These are phyloP conservation scores for Lepidopterella palustris DNA, from an alignment of 495 filamentous ascomycete genomes.

Conservation along the genomic window DNA sequence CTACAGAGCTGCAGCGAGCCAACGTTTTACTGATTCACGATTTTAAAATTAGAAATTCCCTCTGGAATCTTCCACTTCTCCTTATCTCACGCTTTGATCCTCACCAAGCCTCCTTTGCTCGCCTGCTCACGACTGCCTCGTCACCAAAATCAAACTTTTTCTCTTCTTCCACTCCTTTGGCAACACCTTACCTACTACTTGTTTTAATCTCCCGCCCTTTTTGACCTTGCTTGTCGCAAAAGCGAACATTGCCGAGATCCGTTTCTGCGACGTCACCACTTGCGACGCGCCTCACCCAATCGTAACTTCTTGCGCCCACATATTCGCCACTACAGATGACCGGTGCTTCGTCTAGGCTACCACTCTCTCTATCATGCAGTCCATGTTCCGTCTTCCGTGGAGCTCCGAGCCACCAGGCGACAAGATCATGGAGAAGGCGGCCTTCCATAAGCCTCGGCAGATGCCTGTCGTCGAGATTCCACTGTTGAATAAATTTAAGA, in stretches of 20 bases:
- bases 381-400: slow-evolving; percentile 38
- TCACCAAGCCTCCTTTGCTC: not conserved
- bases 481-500: slow-evolving; percentile 32
- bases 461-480: slow-evolving; percentile 36
- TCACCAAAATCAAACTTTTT: slow-evolving; percentile 6
- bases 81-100: not conserved
- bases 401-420: slow-evolving; percentile 33
- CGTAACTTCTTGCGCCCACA: slow-evolving; percentile 15
- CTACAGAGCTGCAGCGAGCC: not conserved
- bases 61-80: not conserved
- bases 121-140: not conserved
- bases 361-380: slow-evolving; percentile 33
- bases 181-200: slow-evolving; percentile 8
- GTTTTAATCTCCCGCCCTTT: slow-evolving; percentile 17
- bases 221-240: not conserved
- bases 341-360: slow-evolving; percentile 23
- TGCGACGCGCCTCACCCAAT: slow-evolving; percentile 8
- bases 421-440: slow-evolving; percentile 31
- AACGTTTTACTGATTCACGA: not conserved
- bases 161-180: slow-evolving; percentile 29
- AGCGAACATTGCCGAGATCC: slow-evolving; percentile 9
- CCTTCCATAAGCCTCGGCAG: slow-evolving; percentile 31
- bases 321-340: slow-evolving; percentile 26
- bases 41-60: not conserved
- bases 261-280: slow-evolving; percentile 22